Evolutionary conservation across 2,329 filamentous ascomycete genomes (phyloP).

Genomic region (Fusarium tricinctum): DNA sequence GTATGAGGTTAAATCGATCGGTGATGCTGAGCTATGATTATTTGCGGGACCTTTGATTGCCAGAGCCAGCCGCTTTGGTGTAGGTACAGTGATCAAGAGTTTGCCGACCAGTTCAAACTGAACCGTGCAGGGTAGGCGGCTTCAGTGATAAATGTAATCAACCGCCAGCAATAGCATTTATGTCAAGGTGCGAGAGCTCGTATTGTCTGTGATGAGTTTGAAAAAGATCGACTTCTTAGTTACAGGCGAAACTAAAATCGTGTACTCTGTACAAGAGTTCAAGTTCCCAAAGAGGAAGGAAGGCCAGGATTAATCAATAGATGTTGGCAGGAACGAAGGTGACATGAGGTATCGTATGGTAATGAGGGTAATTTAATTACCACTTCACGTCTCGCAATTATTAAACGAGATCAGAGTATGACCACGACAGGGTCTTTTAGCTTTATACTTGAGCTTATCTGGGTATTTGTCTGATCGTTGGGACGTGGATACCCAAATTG

Average conservation of each 20-base stretch:
- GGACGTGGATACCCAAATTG: not conserved
- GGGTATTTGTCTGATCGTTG: constrained; percentile 27
- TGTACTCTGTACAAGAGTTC: not conserved
- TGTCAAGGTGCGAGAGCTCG: not conserved
- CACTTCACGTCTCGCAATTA: constrained; percentile 58
- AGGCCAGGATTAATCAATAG: constrained; percentile 10
- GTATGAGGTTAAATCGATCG: constrained; percentile 20
- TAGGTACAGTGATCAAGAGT: not conserved
- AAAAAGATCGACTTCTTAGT: not conserved
- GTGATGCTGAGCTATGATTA: constrained; percentile 23
- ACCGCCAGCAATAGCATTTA: not conserved
- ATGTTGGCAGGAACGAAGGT: constrained; percentile 28
- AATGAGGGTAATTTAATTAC: constrained; percentile 53
- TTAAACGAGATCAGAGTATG: constrained; percentile 50
- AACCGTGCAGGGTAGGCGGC: constrained; percentile 31
- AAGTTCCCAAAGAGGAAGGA: not conserved
- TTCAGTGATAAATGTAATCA: not conserved
- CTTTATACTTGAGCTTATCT: constrained; percentile 55
- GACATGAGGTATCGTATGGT: constrained; percentile 47
- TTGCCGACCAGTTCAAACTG: constrained; percentile 2
- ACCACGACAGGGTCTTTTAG: constrained; percentile 56
- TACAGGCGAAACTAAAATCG: not conserved
- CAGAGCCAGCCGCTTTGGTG: not conserved
- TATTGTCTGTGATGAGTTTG: not conserved
- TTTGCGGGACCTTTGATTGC: not conserved